Percentiles rank a stretch among this genome's conserved stretches.
Conservation (phyloP, 441 rosid species). For the Populus hybrid region DNA sequence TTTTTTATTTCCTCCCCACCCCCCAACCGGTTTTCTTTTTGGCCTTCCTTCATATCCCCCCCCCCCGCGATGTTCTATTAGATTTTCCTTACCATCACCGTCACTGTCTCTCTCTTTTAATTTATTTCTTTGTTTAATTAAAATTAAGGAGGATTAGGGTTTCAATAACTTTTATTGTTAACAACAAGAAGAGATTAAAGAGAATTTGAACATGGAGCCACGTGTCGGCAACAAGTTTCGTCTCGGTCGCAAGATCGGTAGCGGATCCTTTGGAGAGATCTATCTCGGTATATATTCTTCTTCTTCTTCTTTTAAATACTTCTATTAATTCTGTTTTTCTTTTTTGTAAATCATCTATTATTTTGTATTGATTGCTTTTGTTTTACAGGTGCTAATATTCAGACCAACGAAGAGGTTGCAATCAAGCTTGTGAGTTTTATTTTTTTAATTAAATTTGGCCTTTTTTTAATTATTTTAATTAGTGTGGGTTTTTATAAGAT, state of each 20-base stretch:
- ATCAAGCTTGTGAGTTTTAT: conserved; percentile 79
- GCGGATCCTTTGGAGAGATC: conserved; percentile 99
- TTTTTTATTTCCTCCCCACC: conserved; percentile 4
- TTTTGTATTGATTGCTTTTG: neutral
- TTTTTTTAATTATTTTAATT: no score
- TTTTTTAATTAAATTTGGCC: neutral
- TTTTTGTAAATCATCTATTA: neutral
- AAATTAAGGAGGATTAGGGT: neutral
- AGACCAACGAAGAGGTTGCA: conserved; percentile 90
- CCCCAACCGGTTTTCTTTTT: neutral
- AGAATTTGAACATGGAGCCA: conserved; percentile 50
- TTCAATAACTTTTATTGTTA: neutral
- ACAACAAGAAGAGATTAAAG: neutral
- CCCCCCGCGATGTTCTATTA: neutral
- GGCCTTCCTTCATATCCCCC: neutral
- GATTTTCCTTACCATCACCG: conserved; percentile 1
- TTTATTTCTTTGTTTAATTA: neutral
- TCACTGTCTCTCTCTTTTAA: neutral
- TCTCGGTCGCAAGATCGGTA: conserved; percentile 91
- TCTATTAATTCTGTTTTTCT: neutral
- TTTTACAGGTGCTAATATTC: conserved; percentile 67
- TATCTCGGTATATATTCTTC: conserved; percentile 59
- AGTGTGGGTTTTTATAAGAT: no score
- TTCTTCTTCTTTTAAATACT: neutral
- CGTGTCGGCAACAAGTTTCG: conserved; percentile 91